Evolutionary conservation across 75 land plant species (phyloP).

Genomic region (Cryptomeria japonica): DNA sequence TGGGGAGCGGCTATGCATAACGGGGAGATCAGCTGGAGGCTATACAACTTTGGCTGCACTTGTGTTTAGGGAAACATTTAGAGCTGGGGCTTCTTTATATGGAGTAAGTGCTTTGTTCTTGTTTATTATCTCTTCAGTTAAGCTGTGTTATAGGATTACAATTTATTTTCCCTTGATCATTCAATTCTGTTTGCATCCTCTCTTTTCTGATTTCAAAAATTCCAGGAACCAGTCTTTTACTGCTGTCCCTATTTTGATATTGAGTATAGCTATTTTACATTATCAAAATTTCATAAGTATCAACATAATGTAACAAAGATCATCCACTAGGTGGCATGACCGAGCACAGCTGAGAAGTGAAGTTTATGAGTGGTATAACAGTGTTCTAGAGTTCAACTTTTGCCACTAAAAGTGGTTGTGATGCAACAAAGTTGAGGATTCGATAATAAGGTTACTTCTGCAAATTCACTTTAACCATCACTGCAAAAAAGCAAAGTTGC

Average conservation of each 20-base stretch:
- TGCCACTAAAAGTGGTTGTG: background rate
- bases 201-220: background rate
- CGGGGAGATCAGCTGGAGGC: constrained; percentile 96
- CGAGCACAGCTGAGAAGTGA: background rate
- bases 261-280: background rate
- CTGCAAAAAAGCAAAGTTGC: too few species aligned
- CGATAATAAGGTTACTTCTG: too few species aligned
- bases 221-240: background rate
- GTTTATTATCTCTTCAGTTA: background rate
- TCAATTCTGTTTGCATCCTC: background rate
- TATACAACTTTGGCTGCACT: constrained; percentile 94
- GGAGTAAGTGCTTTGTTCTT: constrained; percentile 62
- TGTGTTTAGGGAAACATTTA: constrained; percentile 82
- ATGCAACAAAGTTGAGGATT: too few species aligned
- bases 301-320: background rate
- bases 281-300: background rate
- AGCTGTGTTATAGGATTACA: background rate
- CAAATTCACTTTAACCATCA: too few species aligned
- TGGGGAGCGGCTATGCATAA: constrained; percentile 74
- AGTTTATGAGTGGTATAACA: background rate
- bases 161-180: background rate
- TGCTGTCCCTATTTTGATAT: background rate
- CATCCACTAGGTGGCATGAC: background rate
- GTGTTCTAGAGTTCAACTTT: background rate
- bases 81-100: constrained; percentile 92